Evolutionary conservation across 1,284 basidiomycete genomes (phyloP), one percentile per base, ranked within the genome.

Genomic region (Bondarzewia mesenterica): DNA sequence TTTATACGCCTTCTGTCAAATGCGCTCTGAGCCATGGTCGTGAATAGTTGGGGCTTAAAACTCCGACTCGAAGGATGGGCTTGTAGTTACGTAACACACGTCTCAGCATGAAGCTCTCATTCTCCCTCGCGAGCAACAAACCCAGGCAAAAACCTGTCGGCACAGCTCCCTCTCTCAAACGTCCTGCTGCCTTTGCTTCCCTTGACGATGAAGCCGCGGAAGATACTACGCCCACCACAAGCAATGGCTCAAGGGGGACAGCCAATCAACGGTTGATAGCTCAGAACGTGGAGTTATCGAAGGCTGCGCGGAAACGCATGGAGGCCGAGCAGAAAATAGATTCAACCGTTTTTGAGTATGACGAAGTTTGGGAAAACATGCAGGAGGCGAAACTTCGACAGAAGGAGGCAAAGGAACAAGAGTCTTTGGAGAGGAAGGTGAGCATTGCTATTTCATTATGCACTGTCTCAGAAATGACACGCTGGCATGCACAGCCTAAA

Each of bases 311-410:
- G 69, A 83, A 81, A 61, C 75, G 75, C 52, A 73, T 87, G 66
- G 82, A 88, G 49, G 78, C 81, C 53, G 93, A 93, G 60, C 78
- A 83, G 68, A 74, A 75, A 54, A 69, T 93, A 3, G 96, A 99
- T 60, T 65, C 77, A 40, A 87, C 84, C 3, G 87, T 96, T 7
- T 99, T 89, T 64, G 85, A 97, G 66, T 99, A 99, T 60, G 96
- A 99, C 61, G 89, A 90, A 62, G 85, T 98, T 5, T 99, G 88
- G 78, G 96, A 99, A 60, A 80, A 78, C 56, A 97, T 99, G 85
- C 94, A 99, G 68, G 78, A 84, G 52, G 85, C 83, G 1, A 91
- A 93, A 65, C 71, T 73, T 52, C 70, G 71, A 50, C 83, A 85
- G 60, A 88, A 92, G 60, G 77, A 79, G 59, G 74, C 71, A 2